Evolutionary conservation across 306 rosid genomes (phyloP).

Genomic region (Delonix regia): DNA sequence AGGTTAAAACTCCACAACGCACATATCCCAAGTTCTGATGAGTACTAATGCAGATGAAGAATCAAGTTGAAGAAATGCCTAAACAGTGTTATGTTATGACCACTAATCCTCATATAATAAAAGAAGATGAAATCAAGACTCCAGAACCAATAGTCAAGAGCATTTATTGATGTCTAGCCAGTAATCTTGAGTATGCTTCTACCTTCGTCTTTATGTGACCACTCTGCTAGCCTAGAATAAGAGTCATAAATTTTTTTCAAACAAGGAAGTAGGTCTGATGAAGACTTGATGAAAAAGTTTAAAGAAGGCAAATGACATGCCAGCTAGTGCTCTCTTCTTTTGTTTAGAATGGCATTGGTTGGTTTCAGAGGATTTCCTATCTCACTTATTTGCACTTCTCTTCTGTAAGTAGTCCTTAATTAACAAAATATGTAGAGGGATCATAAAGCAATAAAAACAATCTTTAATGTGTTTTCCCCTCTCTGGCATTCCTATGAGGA

Average conservation of each 20-base stretch:
- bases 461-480: background rate
- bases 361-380: background rate
- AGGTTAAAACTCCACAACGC: conserved; percentile 8
- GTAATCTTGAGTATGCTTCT: conserved; percentile 14
- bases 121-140: conserved; percentile 19
- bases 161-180: background rate
- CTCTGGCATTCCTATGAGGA: background rate
- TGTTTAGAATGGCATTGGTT: conserved; percentile 4
- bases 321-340: background rate
- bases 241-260: background rate
- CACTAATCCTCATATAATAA: conserved; percentile 2
- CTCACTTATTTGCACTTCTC: background rate
- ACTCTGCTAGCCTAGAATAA: conserved; percentile 2
- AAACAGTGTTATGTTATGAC: background rate
- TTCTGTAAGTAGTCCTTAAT: background rate
- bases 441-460: background rate
- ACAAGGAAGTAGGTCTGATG: background rate
- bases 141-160: conserved; percentile 17
- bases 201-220: background rate
- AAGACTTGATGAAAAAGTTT: background rate
- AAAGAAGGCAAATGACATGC: conserved; percentile 24
- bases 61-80: conserved; percentile 22
- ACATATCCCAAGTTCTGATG: background rate
- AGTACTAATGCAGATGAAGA: conserved; percentile 1
- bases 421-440: background rate